Evolutionary conservation across 108 stramenopile genomes (phyloP), one percentile per base, ranked within the genome.

Genomic region (Fistulifera pelliculosa): DNA sequence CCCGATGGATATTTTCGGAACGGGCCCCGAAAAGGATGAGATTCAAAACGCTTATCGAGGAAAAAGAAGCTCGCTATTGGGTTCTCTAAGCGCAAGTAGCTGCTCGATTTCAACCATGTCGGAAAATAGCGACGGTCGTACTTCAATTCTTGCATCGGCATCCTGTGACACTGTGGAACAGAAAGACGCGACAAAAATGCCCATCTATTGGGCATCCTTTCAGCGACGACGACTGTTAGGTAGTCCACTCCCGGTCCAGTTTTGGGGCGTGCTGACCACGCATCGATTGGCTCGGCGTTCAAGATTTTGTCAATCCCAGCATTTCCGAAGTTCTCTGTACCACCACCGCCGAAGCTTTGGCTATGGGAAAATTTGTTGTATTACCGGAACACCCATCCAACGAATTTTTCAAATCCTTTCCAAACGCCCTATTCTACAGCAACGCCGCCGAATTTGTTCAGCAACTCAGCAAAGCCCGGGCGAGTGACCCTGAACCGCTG

Each of bases 351-450:
- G 96, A 97, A 62, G 96, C 96, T 16, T 55, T 97, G 54, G 96
- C 96, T 16, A 97, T 97, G 96, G 92, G 90, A 24, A 95, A 95
- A 64, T 95, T 87, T 65, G 90, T 83, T 18, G 65, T 94, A 44
- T 62, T 87, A 47, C 83, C 93, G 18, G 63, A 69, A 21, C 93
- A 94, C 58, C 60, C 85, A 22, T 86, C 84, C 28, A 94, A 94
- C 72, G 80, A 81, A 15, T 94, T 94, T 60, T 94, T 94, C 68
- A 43, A 65, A 27, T 82, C 83, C 56, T 91, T 90, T 61, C 68
- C 73, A 12, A 84, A 87, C 60, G 92, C 80, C 48, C 76, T 81
- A 52, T 60, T 80, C 5, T 96, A 86, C 60, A 55, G 71, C 31
- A 77, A 57, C 31, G 62, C 80, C 59, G 72, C 83, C 28, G 93